phyloP scores from a whole-genome alignment of 2,329 filamentous ascomycete genomes.

The Colletotrichum cuscutae region DNA sequence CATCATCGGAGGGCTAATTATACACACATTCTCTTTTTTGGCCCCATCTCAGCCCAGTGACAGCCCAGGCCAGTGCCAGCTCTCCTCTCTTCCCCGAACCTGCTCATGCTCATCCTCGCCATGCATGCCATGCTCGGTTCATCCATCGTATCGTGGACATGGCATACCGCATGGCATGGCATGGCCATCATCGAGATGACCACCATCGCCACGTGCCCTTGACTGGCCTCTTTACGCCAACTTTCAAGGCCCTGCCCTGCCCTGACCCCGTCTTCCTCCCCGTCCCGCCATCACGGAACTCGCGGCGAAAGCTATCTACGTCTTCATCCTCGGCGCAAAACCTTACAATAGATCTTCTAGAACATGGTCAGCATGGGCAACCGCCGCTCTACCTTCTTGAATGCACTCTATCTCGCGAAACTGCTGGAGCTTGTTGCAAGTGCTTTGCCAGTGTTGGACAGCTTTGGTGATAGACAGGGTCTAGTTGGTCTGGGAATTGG shows the following conservation, averaged over 20 bases:
- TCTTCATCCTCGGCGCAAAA: neutral
- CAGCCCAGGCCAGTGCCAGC: constrained; percentile 4
- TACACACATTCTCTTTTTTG: neutral
- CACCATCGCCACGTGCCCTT: neutral
- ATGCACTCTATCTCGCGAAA: neutral
- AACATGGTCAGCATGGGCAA: neutral
- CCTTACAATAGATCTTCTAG: neutral
- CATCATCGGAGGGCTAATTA: constrained; percentile 27
- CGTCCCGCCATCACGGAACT: neutral
- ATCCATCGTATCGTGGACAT: neutral
- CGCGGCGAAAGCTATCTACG: neutral
- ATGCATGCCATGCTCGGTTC: neutral
- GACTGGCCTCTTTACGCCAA: neutral
- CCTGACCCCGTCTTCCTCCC: neutral
- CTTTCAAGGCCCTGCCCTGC: neutral
- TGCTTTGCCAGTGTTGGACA: neutral
- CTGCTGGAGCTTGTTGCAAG: neutral
- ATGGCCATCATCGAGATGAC: neutral
- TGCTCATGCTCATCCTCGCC: neutral
- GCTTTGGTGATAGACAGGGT: neutral
- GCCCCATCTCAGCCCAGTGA: constrained; percentile 15
- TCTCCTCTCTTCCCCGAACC: neutral
- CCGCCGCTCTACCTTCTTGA: neutral
- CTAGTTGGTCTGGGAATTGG: no score
- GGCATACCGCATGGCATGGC: no score